Evolutionary conservation across 768 basidiomycete species (phyloP).

Genomic region (Kwoniella europaea): DNA sequence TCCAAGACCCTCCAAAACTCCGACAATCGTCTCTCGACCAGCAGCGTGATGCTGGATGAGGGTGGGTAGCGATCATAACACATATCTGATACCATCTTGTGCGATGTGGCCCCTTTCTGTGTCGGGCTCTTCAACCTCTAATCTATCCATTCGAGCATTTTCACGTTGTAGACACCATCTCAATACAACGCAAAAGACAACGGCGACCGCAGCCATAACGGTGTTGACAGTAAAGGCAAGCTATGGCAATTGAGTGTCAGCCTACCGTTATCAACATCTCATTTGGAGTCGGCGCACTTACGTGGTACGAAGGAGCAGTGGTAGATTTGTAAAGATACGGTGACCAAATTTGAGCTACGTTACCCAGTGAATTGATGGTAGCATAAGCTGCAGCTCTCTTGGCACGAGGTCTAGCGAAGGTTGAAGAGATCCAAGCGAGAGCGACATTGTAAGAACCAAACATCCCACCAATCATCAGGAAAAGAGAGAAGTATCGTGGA

Average conservation of each 20-base stretch:
- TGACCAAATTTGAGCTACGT: slow-evolving; percentile 49
- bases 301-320: slow-evolving; percentile 39
- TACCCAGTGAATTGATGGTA: slow-evolving; percentile 43
- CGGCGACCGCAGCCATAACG: slow-evolving; percentile 34
- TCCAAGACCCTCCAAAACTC: no score
- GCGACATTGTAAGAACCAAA: slow-evolving; percentile 46
- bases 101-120: background rate
- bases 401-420: slow-evolving; percentile 43
- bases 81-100: background rate
- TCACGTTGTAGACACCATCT: slow-evolving; percentile 35
- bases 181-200: slow-evolving; percentile 32
- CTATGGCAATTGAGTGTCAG: background rate
- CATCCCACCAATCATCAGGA: slow-evolving; percentile 46
- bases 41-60: no score
- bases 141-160: slow-evolving; percentile 44
- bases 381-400: slow-evolving; percentile 48
- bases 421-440: slow-evolving; percentile 43
- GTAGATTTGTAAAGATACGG: slow-evolving; percentile 45
- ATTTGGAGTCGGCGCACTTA: slow-evolving; percentile 5
- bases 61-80: background rate
- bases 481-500: slow-evolving; percentile 43
- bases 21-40: no score
- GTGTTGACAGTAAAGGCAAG: slow-evolving; percentile 28
- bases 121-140: slow-evolving; percentile 1
- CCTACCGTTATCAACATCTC: background rate